These are phyloP conservation scores for Elaeis oleifera DNA, from an alignment of 202 grass and related monocot species.

Conservation along the genomic window DNA sequence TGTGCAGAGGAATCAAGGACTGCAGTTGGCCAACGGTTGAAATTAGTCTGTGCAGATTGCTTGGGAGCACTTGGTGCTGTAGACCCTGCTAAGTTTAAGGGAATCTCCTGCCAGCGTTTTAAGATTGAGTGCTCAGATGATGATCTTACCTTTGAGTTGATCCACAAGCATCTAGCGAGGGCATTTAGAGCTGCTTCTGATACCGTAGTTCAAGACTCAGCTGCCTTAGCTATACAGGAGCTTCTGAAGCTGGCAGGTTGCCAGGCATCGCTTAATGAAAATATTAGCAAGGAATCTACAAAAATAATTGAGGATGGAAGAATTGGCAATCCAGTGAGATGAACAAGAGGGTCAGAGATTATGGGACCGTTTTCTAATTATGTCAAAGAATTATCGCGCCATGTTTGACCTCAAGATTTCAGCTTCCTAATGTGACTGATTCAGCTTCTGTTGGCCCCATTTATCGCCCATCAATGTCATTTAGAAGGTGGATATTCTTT, in stretches of 20 bases:
- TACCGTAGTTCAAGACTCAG: conserved; percentile 84
- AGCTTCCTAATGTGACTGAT: conserved; percentile 59
- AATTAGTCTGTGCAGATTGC: conserved; percentile 85
- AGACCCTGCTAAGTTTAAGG: conserved; percentile 94
- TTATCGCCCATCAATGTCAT: conserved; percentile 83
- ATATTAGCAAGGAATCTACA: conserved; percentile 22
- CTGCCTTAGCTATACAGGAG: conserved; percentile 97
- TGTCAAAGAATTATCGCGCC: conserved; percentile 96
- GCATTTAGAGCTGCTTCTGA: conserved; percentile 92
- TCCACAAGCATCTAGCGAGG: conserved; percentile 92
- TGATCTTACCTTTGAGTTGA: conserved; percentile 99
- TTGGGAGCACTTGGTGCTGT: conserved; percentile 88
- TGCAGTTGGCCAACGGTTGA: conserved; percentile 71
- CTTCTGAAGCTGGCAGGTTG: conserved; percentile 81
- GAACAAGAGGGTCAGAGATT: conserved; percentile 70
- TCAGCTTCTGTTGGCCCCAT: conserved; percentile 52
- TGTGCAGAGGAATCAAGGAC: conserved; percentile 92
- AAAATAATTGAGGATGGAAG: neutral
- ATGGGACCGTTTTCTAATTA: conserved; percentile 81
- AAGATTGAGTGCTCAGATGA: conserved; percentile 99
- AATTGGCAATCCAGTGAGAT: conserved; percentile 28
- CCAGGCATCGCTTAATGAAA: conserved; percentile 51
- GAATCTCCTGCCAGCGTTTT: conserved; percentile 68
- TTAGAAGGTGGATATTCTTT: conserved; percentile 80
- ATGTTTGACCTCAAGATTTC: conserved; percentile 89